These are phyloP conservation scores for Yarrowia keelungensis DNA, from an alignment of 805 yeast genomes.

Conservation along the genomic window DNA sequence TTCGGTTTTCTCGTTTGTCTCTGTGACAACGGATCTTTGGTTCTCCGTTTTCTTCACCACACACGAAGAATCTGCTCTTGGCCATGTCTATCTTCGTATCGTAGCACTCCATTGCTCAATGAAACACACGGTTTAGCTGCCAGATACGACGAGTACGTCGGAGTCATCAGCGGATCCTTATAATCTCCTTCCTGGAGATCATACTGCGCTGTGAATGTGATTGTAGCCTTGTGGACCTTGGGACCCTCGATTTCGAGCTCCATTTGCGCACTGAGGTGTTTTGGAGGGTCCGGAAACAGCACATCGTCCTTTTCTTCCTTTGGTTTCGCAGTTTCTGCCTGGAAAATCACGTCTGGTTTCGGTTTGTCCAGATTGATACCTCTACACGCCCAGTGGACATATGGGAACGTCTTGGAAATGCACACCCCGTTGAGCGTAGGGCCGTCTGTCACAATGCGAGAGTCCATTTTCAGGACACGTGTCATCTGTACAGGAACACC, in stretches of 20 bases:
- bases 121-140: conserved; percentile 32
- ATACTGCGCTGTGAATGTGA: conserved; percentile 29
- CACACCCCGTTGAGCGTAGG: conserved; percentile 31
- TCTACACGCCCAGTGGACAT: conserved; percentile 21
- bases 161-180: conserved; percentile 29
- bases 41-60: neutral
- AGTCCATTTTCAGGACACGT: conserved; percentile 18
- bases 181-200: conserved; percentile 25
- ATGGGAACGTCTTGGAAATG: conserved; percentile 19
- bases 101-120: conserved; percentile 8
- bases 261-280: conserved; percentile 28
- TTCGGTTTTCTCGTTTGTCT: too few relatives aligned
- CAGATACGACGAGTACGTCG: conserved; percentile 28
- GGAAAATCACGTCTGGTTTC: conserved; percentile 27
- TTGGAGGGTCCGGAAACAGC: conserved; percentile 25
- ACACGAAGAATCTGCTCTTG: conserved; percentile 1
- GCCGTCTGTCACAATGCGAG: conserved; percentile 19
- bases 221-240: conserved; percentile 5
- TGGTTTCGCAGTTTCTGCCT: conserved; percentile 8
- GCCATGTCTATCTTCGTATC: neutral
- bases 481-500: conserved; percentile 20
- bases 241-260: conserved; percentile 27
- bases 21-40: too few relatives aligned
- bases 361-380: conserved; percentile 37
- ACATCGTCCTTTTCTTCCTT: conserved; percentile 24